These are phyloP conservation scores for Exophiala calicioides DNA, from an alignment of 2,329 filamentous ascomycete species.

Conservation along the genomic window DNA sequence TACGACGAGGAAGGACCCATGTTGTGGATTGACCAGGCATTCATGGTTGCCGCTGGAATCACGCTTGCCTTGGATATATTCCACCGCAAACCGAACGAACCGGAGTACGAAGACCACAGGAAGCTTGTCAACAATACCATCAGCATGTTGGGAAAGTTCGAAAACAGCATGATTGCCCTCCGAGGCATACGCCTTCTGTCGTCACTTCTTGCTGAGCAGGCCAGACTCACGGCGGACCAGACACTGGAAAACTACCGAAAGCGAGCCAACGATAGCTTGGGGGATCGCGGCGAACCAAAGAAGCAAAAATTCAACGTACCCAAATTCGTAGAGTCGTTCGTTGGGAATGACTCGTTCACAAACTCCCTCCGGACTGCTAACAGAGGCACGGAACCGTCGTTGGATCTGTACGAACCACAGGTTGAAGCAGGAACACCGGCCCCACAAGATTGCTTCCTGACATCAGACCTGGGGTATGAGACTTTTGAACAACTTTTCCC, in stretches of 20 bases:
- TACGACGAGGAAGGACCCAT: constrained; percentile 42
- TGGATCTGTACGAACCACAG: constrained; percentile 22
- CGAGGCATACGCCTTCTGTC: constrained; percentile 29
- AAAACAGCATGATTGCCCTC: constrained; percentile 31
- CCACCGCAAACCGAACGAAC: constrained; percentile 34
- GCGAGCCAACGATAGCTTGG: constrained; percentile 20
- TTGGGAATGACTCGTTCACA: constrained; percentile 27
- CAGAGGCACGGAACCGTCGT: constrained; percentile 13
- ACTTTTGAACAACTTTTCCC: constrained; percentile 29
- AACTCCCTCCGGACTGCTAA: constrained; percentile 18
- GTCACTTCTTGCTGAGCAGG: constrained; percentile 30
- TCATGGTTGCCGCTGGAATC: constrained; percentile 44
- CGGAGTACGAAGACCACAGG: constrained; percentile 28
- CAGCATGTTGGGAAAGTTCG: constrained; percentile 28
- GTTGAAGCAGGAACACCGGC: constrained; percentile 13
- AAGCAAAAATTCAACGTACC: constrained; percentile 32
- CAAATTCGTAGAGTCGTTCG: constrained; percentile 29
- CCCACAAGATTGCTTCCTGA: constrained; percentile 14
- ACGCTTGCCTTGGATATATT: constrained; percentile 43
- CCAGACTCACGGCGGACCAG: constrained; percentile 27
- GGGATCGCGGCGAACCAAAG: constrained; percentile 19
- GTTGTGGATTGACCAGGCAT: constrained; percentile 47
- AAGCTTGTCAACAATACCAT: constrained; percentile 30
- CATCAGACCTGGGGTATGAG: constrained; percentile 23
- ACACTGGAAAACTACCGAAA: constrained; percentile 29